Percentiles rank a stretch among this genome's conserved stretches.
phyloP scores from a whole-genome alignment of 176 grass and related monocot genomes.

The Elaeis guineensis region DNA sequence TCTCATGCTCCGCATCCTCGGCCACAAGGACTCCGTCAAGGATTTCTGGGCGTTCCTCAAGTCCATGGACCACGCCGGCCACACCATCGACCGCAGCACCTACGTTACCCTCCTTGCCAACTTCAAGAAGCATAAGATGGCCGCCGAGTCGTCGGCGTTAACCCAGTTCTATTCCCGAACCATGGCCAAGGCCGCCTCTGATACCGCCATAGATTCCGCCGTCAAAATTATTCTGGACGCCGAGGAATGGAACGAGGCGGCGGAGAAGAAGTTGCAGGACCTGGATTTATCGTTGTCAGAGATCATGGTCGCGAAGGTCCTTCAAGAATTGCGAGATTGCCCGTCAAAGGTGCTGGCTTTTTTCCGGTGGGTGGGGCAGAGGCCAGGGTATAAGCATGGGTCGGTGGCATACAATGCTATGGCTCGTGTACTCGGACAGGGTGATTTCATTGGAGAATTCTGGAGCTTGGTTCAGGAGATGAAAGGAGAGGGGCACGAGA shows the following conservation, averaged over 20 bases:
- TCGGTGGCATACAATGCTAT: conserved; percentile 65
- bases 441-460: conserved; percentile 52
- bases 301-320: conserved; percentile 31
- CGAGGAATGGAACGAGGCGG: conserved; percentile 19
- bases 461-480: conserved; percentile 54
- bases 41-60: conserved; percentile 82
- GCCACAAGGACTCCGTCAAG: conserved; percentile 20
- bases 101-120: conserved; percentile 52
- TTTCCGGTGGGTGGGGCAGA: conserved; percentile 54
- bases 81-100: conserved; percentile 65
- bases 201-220: conserved; percentile 20
- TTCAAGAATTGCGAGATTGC: conserved; percentile 44
- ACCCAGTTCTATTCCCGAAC: conserved; percentile 29
- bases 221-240: conserved; percentile 17
- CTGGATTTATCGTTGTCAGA: conserved; percentile 40
- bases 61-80: conserved; percentile 50
- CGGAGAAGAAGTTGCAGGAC: conserved; percentile 28
- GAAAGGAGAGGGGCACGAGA: conserved; percentile 39
- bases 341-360: conserved; percentile 54
- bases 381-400: conserved; percentile 30
- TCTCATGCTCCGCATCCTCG: conserved; percentile 83
- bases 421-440: conserved; percentile 46
- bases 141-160: conserved; percentile 41
- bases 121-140: conserved; percentile 64
- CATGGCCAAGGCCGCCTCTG: background rate